Base-by-base conservation (phyloP, 2,329 filamentous ascomycete species). In the Stemphylium beticola region DNA sequence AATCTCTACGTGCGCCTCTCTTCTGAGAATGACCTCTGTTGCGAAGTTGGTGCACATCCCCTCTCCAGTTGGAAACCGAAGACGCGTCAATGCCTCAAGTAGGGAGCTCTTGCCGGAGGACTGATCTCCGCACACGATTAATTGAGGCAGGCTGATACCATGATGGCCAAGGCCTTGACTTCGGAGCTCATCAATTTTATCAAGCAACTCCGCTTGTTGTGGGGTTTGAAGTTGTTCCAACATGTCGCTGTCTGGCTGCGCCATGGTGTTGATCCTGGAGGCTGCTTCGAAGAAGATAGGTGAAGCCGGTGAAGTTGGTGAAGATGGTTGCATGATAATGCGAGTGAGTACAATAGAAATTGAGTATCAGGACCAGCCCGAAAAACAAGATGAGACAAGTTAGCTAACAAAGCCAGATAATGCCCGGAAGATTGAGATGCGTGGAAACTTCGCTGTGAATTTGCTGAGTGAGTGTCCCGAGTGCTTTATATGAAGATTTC, bases 21-120 rank as follows among this genome's bases (percentile, higher is more conserved):
- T 79, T 7, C 82, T 77, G 8, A 88, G 74, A 17, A 84, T 77
- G 2, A 88, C 73, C 62, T 88, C 84, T 0, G 84, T 88, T 0
- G 85, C 81, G 55, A 87, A 88, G 0, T 82, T 79, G 0, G 86
- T 88, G 64, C 85, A 87, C 0, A 83, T 42, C 14, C 72, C 79
- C 5, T 81, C 79, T 6, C 85, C 82, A 4, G 80, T 76, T 0
- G 84, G 83, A 42, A 89, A 88, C 0, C 78, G 79, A 3, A 90
- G 81, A 8, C 82, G 78, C 0, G 85, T 85, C 6, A 73, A 51
- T 0, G 62, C 64, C 50, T 72, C 68, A 9, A 73, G 66, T 7
- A 73, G 57, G 1, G 68, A 72, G 31, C 68, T 71, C 34, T 73
- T 73, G 0, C 70, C 70, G 2, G 64, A 61, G 8, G 65, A 69